phyloP scores from a whole-genome alignment of 768 basidiomycete genomes.

The Rhodotorula diobovata region DNA sequence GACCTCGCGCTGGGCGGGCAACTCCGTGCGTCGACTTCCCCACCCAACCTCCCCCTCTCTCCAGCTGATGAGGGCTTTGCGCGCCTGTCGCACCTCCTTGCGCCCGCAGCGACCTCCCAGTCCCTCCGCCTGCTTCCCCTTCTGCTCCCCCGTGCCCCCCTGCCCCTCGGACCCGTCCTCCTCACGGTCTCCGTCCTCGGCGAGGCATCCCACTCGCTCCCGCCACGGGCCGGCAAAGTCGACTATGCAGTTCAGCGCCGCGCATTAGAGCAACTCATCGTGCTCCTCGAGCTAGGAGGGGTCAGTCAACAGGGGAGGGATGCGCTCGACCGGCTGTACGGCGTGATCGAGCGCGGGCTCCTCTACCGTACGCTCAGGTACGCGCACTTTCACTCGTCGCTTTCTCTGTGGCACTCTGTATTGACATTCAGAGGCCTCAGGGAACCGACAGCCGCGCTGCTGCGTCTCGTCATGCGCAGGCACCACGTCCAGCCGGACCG shows the following conservation, averaged over 20 bases:
- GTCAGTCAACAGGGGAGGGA: not conserved
- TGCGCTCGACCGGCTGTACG: conserved; percentile 2
- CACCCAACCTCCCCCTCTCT: not conserved
- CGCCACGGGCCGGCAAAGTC: not conserved
- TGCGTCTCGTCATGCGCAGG: not conserved
- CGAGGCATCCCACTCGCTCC: not conserved
- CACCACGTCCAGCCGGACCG: conserved; percentile 10
- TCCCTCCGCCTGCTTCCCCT: not conserved
- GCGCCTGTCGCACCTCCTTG: too few relatives aligned
- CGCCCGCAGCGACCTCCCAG: not conserved
- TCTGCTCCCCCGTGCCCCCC: conserved; percentile 3
- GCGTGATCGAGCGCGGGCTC: not conserved
- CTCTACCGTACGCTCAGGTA: conserved; percentile 18
- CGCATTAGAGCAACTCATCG: conserved; percentile 7
- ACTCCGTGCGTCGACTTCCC: not conserved
- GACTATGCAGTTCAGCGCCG: conserved; percentile 9
- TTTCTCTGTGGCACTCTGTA: too few relatives aligned
- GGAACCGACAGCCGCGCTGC: not conserved
- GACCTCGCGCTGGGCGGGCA: not conserved
- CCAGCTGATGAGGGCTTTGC: not conserved
- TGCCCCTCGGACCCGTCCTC: conserved; percentile 1
- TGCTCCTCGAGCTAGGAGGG: not conserved
- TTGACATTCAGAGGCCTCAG: not conserved
- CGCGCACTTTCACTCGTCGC: not conserved
- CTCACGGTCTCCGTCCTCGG: conserved; percentile 15